These are phyloP conservation scores for Phylloporus sp. DNA, from an alignment of 1,284 basidiomycete genomes.

Conservation along the genomic window DNA sequence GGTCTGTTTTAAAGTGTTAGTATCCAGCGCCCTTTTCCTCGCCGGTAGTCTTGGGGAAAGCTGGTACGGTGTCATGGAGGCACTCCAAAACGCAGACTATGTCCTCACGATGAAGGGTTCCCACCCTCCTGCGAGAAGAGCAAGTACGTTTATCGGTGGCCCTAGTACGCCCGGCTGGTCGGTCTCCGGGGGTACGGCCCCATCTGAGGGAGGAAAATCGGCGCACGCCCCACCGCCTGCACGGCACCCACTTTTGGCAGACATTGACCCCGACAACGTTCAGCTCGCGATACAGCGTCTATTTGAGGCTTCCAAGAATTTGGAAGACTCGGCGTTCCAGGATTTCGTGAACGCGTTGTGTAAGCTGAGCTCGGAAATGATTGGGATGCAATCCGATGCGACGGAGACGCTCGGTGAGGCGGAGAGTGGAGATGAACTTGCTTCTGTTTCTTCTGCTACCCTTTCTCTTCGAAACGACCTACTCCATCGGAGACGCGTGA, in stretches of 20 bases:
- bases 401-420: constrained; percentile 40
- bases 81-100: constrained; percentile 91
- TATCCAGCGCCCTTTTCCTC: constrained; percentile 82
- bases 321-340: constrained; percentile 85
- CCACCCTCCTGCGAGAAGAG: constrained; percentile 37
- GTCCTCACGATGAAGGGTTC: constrained; percentile 74
- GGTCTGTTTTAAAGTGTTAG: constrained; percentile 86
- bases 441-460: constrained; percentile 40
- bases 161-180: constrained; percentile 45
- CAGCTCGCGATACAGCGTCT: constrained; percentile 77
- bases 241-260: constrained; percentile 71
- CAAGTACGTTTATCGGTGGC: constrained; percentile 46
- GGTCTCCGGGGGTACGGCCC: constrained; percentile 41
- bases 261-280: constrained; percentile 80
- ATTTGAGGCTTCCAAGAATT: constrained; percentile 83
- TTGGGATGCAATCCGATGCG: constrained; percentile 76
- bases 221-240: constrained; percentile 25
- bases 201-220: constrained; percentile 33
- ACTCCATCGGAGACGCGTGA: constrained; percentile 76
- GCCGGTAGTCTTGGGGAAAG: constrained; percentile 85
- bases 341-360: constrained; percentile 87
- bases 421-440: constrained; percentile 53
- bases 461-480: constrained; percentile 53
- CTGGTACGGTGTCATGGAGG: constrained; percentile 92
- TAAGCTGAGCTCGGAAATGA: constrained; percentile 87